These are phyloP conservation scores for Collybiopsis confluens DNA, from an alignment of 768 basidiomycete genomes.

Conservation along the genomic window DNA sequence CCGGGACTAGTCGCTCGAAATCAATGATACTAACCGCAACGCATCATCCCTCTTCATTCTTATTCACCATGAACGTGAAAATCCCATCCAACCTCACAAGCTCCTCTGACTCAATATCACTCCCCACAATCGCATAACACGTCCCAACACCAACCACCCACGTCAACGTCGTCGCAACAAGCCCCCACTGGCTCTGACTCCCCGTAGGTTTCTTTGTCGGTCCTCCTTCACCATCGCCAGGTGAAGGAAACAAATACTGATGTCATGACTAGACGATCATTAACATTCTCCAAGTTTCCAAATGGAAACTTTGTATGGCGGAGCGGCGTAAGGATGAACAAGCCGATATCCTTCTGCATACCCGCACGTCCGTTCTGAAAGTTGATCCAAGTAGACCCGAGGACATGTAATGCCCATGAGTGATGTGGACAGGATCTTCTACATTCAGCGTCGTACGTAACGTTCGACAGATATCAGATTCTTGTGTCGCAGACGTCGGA, in stretches of 20 bases:
- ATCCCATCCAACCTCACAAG: conserved; percentile 44
- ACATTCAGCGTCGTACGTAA: conserved; percentile 59
- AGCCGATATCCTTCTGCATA: conserved; percentile 42
- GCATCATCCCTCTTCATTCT: conserved; percentile 52
- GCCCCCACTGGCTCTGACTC: conserved; percentile 40
- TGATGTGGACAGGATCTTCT: conserved; percentile 52
- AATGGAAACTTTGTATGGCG: conserved; percentile 62
- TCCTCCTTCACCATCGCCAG: conserved; percentile 23
- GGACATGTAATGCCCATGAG: conserved; percentile 74
- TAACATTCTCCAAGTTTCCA: conserved; percentile 71
- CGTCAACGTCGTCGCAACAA: conserved; percentile 48
- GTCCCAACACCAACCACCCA: conserved; percentile 54
- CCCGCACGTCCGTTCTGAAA: conserved; percentile 39
- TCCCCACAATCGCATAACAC: conserved; percentile 49
- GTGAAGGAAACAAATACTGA: conserved; percentile 40
- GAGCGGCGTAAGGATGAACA: conserved; percentile 53
- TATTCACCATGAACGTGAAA: conserved; percentile 53
- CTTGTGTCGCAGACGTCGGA: conserved; percentile 27
- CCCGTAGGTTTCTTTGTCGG: conserved; percentile 12
- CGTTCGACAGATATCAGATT: conserved; percentile 57
- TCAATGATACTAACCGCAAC: conserved; percentile 43
- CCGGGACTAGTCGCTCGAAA: conserved; percentile 27
- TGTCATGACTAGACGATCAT: conserved; percentile 65
- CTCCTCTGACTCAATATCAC: conserved; percentile 20
- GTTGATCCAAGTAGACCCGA: conserved; percentile 62